Evolutionary conservation across 768 basidiomycete genomes (phyloP), one percentile per base, ranked within the genome.

Genomic region (Saitozyma podzolica): DNA sequence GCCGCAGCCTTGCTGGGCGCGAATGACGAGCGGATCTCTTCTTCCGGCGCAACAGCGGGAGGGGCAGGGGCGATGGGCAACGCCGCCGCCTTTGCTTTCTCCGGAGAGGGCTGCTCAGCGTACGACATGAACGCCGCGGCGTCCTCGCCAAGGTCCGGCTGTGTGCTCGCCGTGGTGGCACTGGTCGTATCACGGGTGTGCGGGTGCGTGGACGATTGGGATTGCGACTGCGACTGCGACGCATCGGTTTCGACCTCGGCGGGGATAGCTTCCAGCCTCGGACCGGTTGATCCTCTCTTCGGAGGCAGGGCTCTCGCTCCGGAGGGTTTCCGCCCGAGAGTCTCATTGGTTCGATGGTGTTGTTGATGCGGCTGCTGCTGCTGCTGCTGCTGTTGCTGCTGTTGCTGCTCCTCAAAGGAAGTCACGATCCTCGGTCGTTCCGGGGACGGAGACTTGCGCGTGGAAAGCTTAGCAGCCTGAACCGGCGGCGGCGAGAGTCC

Each of bases 1-100:
- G 86, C 86, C 45, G 92, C 92, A 66, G 88, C 86, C 72, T 85
- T 89, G 16, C 89, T 90, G 1, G 88, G 88, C 0, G 92, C 90
- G 75, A 97, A 97, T 4, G 94, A 92, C 0, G 92, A 94, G 57
- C 86, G 87, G 80, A 84, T 89, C 58, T 85, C 84, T 16, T 69
- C 68, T 17, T 54, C 51, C 39, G 41, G 56, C 19, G 19, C 40
- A 19, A 53, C 51, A 17, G 57, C 1, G 80, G 57, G 9, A 63
- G 59, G 16, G 61, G 72, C 17, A 70, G 69, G 20, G 66, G 55
- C 9, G 62, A 58, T 20, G 77, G 59, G 40, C 51, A 37, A 37
- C n/a, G 51, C 16, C 14, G 40, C 40, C 9, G 56, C 40, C 20
- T 57, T 57, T 37, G 47, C 47, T 37, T 39, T 19, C 10, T 40